These are phyloP conservation scores for Esteya vermicola DNA, from an alignment of 2,329 filamentous ascomycete genomes.

Conservation along the genomic window DNA sequence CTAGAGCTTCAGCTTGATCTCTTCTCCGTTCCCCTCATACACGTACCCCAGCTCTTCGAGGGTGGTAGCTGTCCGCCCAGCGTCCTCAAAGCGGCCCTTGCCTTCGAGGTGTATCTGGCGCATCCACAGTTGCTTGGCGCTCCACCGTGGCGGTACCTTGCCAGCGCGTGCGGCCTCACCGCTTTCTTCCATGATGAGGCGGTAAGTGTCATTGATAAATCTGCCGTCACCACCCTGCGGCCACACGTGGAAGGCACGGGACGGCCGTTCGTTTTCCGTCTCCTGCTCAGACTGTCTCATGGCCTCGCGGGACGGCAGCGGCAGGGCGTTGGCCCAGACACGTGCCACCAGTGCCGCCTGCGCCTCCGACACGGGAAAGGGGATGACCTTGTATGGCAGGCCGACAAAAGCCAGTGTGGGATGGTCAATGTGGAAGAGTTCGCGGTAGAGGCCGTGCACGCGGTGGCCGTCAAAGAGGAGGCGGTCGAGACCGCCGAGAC, in stretches of 20 bases:
- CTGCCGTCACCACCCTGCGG: constrained; percentile 45
- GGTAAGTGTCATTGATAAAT: constrained; percentile 56
- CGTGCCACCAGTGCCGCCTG: constrained; percentile 67
- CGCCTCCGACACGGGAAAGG: constrained; percentile 66
- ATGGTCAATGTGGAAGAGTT: constrained; percentile 61
- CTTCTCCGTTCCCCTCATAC: constrained; percentile 22
- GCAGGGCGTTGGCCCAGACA: constrained; percentile 58
- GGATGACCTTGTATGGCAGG: constrained; percentile 72
- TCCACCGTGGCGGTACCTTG: constrained; percentile 61
- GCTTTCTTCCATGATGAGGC: constrained; percentile 33
- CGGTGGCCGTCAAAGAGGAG: constrained; percentile 52
- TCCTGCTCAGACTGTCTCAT: constrained; percentile 58
- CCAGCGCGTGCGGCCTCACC: constrained; percentile 32
- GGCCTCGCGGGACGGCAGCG: constrained; percentile 43
- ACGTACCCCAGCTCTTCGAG: constrained; percentile 60
- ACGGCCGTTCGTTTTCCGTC: constrained; percentile 34
- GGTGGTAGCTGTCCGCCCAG: constrained; percentile 48
- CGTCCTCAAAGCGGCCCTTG: constrained; percentile 54
- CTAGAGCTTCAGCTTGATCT: too few species aligned
- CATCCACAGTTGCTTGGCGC: constrained; percentile 56
- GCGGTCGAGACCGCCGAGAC: constrained; percentile 12
- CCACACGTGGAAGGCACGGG: constrained; percentile 31
- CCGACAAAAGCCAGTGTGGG: constrained; percentile 68
- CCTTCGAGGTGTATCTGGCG: constrained; percentile 53
- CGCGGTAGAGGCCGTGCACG: constrained; percentile 60